A percentile compares a stretch with the other conserved stretches of the same genome.
phyloP scores from a whole-genome alignment of 371 early-diverging fungal genomes.

The Lichtheimia corymbifera region DNA sequence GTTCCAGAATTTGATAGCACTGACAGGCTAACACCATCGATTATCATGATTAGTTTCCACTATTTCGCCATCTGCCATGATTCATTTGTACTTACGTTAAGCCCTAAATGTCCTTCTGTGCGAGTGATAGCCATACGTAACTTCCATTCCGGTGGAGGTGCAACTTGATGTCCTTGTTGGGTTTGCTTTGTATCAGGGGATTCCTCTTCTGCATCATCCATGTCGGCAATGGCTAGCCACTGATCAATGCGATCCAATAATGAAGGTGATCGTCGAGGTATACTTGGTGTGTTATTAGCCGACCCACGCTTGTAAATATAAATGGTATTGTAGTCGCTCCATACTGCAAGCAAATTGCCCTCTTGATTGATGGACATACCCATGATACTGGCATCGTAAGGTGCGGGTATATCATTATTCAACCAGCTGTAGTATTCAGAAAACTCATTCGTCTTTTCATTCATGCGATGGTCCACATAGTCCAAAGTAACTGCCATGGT shows the following conservation, averaged over 20 bases:
- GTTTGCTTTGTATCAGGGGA: not conserved
- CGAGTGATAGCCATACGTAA: constrained; percentile 19
- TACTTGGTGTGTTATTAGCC: constrained; percentile 2
- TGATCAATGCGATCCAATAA: constrained; percentile 13
- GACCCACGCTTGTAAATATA: constrained; percentile 29
- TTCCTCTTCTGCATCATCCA: not conserved
- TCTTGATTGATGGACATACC: constrained; percentile 32
- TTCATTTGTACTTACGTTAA: constrained; percentile 2
- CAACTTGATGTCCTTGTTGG: no score
- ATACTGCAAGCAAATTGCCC: constrained; percentile 34
- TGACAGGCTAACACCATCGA: constrained; percentile 9
- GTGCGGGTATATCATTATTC: constrained; percentile 2
- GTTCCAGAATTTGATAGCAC: constrained; percentile 16
- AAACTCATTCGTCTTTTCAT: not conserved
- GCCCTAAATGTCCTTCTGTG: constrained; percentile 9
- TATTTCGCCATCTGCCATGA: no score
- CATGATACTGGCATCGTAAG: constrained; percentile 28
- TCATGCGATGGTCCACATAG: constrained; percentile 3
- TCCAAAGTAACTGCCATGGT: constrained; percentile 5
- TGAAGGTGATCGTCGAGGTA: constrained; percentile 14
- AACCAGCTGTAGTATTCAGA: constrained; percentile 8
- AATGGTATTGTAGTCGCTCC: constrained; percentile 37
- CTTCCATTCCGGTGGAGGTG: constrained; percentile 10
- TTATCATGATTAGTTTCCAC: not conserved
- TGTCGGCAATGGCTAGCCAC: constrained; percentile 14